Conservation (phyloP, 2,329 filamentous ascomycete genomes). For the Allantophomopsis cytisporea region DNA sequence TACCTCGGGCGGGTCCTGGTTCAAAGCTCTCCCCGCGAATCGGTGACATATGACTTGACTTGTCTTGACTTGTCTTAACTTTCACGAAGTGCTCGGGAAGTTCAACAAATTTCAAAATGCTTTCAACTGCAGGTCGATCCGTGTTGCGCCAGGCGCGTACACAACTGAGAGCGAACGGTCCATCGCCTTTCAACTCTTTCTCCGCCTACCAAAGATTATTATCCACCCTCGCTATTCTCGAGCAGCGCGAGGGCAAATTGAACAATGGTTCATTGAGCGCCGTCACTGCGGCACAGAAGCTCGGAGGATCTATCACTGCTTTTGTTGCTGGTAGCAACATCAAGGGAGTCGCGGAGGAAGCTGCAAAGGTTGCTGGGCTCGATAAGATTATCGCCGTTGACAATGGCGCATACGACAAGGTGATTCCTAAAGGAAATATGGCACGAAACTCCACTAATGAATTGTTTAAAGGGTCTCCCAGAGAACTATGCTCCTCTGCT, state of each 20-base stretch:
- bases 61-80: too few species aligned
- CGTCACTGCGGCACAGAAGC: slow-evolving; percentile 71
- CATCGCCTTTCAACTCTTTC: slow-evolving; percentile 22
- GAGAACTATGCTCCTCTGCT: slow-evolving; percentile 92
- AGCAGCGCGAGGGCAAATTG: slow-evolving; percentile 84
- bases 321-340: slow-evolving; percentile 76
- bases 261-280: slow-evolving; percentile 72
- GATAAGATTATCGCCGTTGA: slow-evolving; percentile 87
- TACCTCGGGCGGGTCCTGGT: too few species aligned
- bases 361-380: slow-evolving; percentile 77
- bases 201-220: slow-evolving; percentile 55
- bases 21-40: too few species aligned
- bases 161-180: slow-evolving; percentile 25
- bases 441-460: neutral
- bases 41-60: too few species aligned
- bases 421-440: slow-evolving; percentile 18
- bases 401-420: slow-evolving; percentile 86
- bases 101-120: slow-evolving; percentile 11
- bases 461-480: slow-evolving; percentile 53
- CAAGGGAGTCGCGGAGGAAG: slow-evolving; percentile 65
- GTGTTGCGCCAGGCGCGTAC: slow-evolving; percentile 16
- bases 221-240: slow-evolving; percentile 81
- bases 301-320: slow-evolving; percentile 74
- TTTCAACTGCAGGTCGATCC: slow-evolving; percentile 14
- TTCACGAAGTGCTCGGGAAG: too few species aligned